Conservation (phyloP, 495 filamentous ascomycete genomes). For the Hypomontagnella submonticulosa region DNA sequence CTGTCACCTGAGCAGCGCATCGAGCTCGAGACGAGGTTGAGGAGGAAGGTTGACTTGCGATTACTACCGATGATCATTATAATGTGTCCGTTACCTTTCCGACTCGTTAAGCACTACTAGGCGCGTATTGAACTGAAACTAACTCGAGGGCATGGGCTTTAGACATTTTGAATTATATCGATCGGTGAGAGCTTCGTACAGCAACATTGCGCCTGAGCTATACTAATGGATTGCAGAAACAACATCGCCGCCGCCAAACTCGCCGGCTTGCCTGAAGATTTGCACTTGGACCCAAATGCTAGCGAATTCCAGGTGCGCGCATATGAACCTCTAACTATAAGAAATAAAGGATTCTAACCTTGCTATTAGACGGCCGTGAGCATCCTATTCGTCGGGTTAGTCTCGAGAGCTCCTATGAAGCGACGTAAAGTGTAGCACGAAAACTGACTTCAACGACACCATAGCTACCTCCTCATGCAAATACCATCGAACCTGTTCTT, state of each 20-base stretch:
- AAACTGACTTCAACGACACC: conserved; percentile 4
- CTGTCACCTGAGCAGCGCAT: conserved; percentile 62
- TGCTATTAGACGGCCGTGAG: conserved; percentile 65
- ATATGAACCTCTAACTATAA: conserved; percentile 42
- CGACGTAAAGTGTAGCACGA: background rate
- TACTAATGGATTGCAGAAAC: conserved; percentile 49
- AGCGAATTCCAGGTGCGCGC: conserved; percentile 60
- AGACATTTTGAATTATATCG: conserved; percentile 86
- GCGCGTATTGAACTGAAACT: conserved; percentile 25
- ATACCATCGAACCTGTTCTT: conserved; percentile 71
- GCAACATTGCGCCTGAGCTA: background rate
- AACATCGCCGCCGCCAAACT: conserved; percentile 65
- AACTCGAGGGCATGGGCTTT: conserved; percentile 41
- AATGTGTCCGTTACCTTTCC: conserved; percentile 56
- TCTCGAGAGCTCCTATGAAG: conserved; percentile 22
- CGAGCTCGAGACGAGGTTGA: conserved; percentile 60
- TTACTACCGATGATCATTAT: conserved; percentile 72
- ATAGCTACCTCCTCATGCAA: conserved; percentile 67
- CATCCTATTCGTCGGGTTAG: conserved; percentile 79
- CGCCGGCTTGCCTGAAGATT: conserved; percentile 60
- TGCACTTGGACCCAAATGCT: conserved; percentile 51
- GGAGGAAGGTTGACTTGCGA: conserved; percentile 71
- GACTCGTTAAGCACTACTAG: background rate
- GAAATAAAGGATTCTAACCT: conserved; percentile 25
- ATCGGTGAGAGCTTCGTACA: conserved; percentile 65